phyloP scores from a whole-genome alignment of 2,329 filamentous ascomycete species.

The Phoma sp. region DNA sequence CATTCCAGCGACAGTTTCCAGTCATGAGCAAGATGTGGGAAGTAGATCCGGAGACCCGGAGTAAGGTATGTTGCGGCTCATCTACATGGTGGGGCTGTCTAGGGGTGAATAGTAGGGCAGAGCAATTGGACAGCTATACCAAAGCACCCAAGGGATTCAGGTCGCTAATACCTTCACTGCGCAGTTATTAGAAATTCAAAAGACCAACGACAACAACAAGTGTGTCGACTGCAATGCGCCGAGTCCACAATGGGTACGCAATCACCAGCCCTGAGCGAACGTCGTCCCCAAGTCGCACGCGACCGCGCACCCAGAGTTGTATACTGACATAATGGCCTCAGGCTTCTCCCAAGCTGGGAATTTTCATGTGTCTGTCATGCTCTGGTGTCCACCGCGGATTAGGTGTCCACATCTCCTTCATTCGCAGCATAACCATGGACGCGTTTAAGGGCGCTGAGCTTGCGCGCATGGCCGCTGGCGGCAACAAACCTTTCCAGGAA shows the following conservation, averaged over 20 bases:
- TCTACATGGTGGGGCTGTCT: constrained; percentile 13
- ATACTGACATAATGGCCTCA: constrained; percentile 41
- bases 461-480: constrained; percentile 88
- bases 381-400: constrained; percentile 93
- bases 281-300: constrained; percentile 3
- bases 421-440: constrained; percentile 97
- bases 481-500: constrained; percentile 83
- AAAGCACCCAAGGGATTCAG: not conserved
- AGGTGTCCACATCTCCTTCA: constrained; percentile 97
- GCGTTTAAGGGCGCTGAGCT: constrained; percentile 94
- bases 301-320: constrained; percentile 5
- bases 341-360: constrained; percentile 91
- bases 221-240: constrained; percentile 97
- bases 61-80: constrained; percentile 69
- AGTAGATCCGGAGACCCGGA: constrained; percentile 95
- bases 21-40: constrained; percentile 87
- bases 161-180: constrained; percentile 23
- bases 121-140: not conserved
- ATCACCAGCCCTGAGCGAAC: constrained; percentile 2
- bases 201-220: constrained; percentile 82
- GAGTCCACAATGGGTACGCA: constrained; percentile 91
- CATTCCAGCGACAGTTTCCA: constrained; percentile 17
- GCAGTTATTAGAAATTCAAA: constrained; percentile 89
- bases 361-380: constrained; percentile 98
- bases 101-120: constrained; percentile 8